Percentiles rank a stretch among this genome's conserved stretches.
phyloP scores from a whole-genome alignment of 192 early-diverging fungal genomes.

The Podila epigama region DNA sequence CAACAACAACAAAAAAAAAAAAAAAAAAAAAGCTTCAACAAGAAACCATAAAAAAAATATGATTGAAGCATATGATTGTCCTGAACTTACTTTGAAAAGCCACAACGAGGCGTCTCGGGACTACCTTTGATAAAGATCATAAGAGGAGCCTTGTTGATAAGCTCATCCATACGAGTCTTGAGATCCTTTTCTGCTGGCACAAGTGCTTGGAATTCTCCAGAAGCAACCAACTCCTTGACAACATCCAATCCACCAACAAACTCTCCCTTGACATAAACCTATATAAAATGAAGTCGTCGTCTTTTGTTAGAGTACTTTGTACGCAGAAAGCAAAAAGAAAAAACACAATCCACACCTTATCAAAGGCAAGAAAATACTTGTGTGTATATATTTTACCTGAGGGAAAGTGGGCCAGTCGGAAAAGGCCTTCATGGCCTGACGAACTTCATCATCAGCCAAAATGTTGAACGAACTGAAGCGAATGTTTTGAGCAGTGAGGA shows the following conservation, averaged over 20 bases:
- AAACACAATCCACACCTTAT: background rate
- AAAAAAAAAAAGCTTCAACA: background rate
- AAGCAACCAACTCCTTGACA: slow-evolving; percentile 85
- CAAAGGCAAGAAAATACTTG: background rate
- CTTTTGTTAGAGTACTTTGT: slow-evolving; percentile 39
- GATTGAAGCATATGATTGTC: background rate
- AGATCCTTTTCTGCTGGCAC: slow-evolving; percentile 82
- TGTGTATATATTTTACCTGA: slow-evolving; percentile 55
- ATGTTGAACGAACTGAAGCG: slow-evolving; percentile 92
- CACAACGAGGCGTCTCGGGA: slow-evolving; percentile 89
- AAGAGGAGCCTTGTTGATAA: slow-evolving; percentile 72
- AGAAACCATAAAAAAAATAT: background rate
- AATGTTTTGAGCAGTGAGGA: slow-evolving; percentile 79
- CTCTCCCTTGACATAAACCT: slow-evolving; percentile 94
- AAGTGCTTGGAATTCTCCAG: slow-evolving; percentile 83
- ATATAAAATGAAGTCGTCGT: slow-evolving; percentile 7
- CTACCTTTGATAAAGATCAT: slow-evolving; percentile 99
- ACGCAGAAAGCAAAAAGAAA: slow-evolving; percentile 89
- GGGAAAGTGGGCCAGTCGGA: slow-evolving; percentile 96
- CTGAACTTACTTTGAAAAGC: slow-evolving; percentile 73
- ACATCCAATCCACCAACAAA: slow-evolving; percentile 96
- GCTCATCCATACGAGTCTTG: slow-evolving; percentile 73
- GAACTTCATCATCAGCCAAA: slow-evolving; percentile 90
- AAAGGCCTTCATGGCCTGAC: slow-evolving; percentile 82
- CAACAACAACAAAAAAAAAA: background rate